These are phyloP conservation scores for Ganoderma sinense DNA, from an alignment of 1,284 basidiomycete genomes.

Conservation along the genomic window DNA sequence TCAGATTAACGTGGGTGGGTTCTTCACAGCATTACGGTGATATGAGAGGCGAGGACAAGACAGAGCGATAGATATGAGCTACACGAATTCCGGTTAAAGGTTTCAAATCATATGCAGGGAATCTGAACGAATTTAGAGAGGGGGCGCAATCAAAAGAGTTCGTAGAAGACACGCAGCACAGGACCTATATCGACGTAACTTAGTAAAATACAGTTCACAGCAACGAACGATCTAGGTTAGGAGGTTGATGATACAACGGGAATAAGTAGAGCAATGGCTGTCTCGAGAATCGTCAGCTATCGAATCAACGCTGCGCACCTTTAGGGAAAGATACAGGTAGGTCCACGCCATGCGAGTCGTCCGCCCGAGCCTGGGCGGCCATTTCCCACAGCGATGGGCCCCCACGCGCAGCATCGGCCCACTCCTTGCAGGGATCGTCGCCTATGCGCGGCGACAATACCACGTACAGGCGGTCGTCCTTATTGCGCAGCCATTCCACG, in stretches of 20 bases:
- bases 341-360: constrained; percentile 26
- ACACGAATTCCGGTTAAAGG: not conserved
- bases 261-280: not conserved
- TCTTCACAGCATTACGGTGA: not conserved
- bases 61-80: not conserved
- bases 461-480: constrained; percentile 34
- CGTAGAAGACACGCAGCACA: not conserved
- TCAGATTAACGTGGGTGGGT: not conserved
- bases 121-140: not conserved
- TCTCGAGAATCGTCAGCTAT: not conserved
- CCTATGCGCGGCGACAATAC: constrained; percentile 31
- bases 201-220: not conserved
- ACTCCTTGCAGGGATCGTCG: constrained; percentile 29
- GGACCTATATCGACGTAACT: not conserved
- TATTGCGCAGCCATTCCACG: constrained; percentile 24
- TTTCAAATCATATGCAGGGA: not conserved
- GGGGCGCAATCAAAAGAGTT: not conserved
- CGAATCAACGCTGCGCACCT: constrained; percentile 4
- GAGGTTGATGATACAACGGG: too few species aligned
- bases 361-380: constrained; percentile 24
- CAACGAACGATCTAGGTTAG: not conserved
- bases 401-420: constrained; percentile 32
- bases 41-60: not conserved
- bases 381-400: constrained; percentile 33
- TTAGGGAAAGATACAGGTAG: constrained; percentile 28